These are phyloP conservation scores for Epichloe amarillans DNA, from an alignment of 2,329 filamentous ascomycete genomes.

Conservation along the genomic window DNA sequence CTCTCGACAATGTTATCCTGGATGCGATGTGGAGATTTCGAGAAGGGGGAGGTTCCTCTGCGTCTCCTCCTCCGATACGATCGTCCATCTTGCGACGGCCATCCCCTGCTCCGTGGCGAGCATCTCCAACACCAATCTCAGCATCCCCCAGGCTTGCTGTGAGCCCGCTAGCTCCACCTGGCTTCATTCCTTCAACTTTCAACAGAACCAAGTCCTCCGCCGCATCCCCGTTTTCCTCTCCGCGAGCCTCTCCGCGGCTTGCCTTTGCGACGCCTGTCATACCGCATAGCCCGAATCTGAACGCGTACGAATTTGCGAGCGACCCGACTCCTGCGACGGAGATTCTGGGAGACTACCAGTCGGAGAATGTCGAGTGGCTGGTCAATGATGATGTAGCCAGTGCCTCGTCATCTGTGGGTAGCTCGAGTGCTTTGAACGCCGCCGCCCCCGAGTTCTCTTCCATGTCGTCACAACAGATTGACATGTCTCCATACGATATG, in stretches of 20 bases:
- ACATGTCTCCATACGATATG: slow-evolving; percentile 98
- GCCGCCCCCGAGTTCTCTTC: slow-evolving; percentile 66
- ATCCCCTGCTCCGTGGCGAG: slow-evolving; percentile 88
- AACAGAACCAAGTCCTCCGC: slow-evolving; percentile 60
- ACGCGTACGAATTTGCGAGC: slow-evolving; percentile 85
- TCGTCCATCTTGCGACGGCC: slow-evolving; percentile 81
- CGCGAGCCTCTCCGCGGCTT: slow-evolving; percentile 80
- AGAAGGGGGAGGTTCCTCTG: slow-evolving; percentile 49
- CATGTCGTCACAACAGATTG: slow-evolving; percentile 50
- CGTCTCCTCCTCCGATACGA: slow-evolving; percentile 73
- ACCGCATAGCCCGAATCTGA: slow-evolving; percentile 84
- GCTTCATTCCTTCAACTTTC: slow-evolving; percentile 68
- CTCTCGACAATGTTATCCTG: slow-evolving; percentile 79
- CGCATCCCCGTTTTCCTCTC: slow-evolving; percentile 85
- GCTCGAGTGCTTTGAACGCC: slow-evolving; percentile 59
- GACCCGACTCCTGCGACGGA: slow-evolving; percentile 71
- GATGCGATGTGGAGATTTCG: slow-evolving; percentile 83
- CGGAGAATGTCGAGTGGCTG: slow-evolving; percentile 93
- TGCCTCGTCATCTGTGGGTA: slow-evolving; percentile 59
- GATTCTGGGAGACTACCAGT: slow-evolving; percentile 80
- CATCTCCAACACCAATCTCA: slow-evolving; percentile 65
- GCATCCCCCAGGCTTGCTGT: slow-evolving; percentile 68
- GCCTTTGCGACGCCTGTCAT: slow-evolving; percentile 82
- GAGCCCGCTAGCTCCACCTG: slow-evolving; percentile 72
- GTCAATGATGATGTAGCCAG: slow-evolving; percentile 79